Evolutionary conservation across 805 yeast genomes (phyloP), one percentile per base, ranked within the genome.

Genomic region (Lachancea sp.): DNA sequence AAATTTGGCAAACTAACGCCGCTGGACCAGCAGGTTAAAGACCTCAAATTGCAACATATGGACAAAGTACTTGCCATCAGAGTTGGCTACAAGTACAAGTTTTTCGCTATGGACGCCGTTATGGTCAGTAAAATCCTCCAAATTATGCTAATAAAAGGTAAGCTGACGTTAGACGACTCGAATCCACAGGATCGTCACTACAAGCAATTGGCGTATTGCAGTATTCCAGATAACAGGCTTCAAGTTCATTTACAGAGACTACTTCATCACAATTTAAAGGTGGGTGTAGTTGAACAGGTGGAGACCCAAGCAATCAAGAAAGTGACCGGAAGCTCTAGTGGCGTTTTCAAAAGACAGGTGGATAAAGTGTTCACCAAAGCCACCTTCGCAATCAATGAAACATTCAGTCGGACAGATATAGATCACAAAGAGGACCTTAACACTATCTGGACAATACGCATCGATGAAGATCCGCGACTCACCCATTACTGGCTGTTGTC

Each of bases 81-180:
- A 60, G 95, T 86, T 2, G 99, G 99, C 0, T 93, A 91, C 67
- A 89, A 88, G 62, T 93, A 80, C 66, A 86, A 85, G 57, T 81
- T 90, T 49, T 87, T 78, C 60, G 96, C 95, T 0, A 74, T 80
- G 44, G 97, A 91, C 65, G 97, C 98, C 0, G 72, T 70, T 12
- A 66, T 68, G 3, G 96, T 82, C 0, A 74, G 95, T 11, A 67
- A 72, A 39, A 72, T 82, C 11, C 63, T 89, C 29, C 80, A 83
- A 48, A 83, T 86, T 35, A 81, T 80, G 78, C 69, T 83, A 18
- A 71, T 86, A 0, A 84, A 85, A 0, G 96, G 95, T 0, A 78
- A 81, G 59, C 54, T 76, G 29, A 66, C 76, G 2, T 53, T 80
- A 4, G 77, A 80, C 33, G 73, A 71, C 12, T 70, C 70, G 3